Conservation (phyloP, 2,329 filamentous ascomycete genomes). For the Plectosphaerella cucumerina region DNA sequence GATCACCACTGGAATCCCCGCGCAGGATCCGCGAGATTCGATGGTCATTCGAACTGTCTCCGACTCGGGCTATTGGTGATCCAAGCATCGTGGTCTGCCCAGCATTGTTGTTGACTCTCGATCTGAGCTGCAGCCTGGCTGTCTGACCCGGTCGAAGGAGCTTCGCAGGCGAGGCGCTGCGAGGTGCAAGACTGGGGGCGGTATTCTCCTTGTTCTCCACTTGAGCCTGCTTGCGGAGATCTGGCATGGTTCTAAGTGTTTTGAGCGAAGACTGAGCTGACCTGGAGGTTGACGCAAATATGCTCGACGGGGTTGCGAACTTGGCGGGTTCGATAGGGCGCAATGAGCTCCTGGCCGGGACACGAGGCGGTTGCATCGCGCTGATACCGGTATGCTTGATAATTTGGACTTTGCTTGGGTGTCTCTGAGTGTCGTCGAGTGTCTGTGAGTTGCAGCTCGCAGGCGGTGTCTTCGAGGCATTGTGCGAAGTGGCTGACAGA, state of each 20-base stretch:
- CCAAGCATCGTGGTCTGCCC: too few relatives aligned
- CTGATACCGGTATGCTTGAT: not conserved
- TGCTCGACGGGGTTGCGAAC: not conserved
- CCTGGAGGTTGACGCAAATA: not conserved
- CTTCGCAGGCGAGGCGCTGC: conserved; percentile 8
- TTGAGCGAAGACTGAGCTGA: not conserved
- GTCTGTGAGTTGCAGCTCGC: not conserved
- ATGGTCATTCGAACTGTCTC: too few relatives aligned
- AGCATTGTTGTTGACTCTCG: too few relatives aligned
- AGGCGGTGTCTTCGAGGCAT: not conserved
- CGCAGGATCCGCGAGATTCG: too few relatives aligned
- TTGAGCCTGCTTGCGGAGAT: not conserved
- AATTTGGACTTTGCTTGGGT: not conserved
- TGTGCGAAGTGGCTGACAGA: not conserved
- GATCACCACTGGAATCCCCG: not conserved
- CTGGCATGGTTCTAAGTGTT: not conserved
- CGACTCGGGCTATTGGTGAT: too few relatives aligned
- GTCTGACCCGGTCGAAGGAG: conserved; percentile 1
- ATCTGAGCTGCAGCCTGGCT: not conserved
- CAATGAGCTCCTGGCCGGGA: not conserved
- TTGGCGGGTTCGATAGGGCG: not conserved
- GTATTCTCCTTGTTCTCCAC: not conserved
- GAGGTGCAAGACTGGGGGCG: not conserved
- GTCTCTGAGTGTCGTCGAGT: not conserved
- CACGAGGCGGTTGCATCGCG: not conserved